Base-by-base conservation (phyloP, 805 yeast genomes). In the Wilhelminamyces savonicus region DNA sequence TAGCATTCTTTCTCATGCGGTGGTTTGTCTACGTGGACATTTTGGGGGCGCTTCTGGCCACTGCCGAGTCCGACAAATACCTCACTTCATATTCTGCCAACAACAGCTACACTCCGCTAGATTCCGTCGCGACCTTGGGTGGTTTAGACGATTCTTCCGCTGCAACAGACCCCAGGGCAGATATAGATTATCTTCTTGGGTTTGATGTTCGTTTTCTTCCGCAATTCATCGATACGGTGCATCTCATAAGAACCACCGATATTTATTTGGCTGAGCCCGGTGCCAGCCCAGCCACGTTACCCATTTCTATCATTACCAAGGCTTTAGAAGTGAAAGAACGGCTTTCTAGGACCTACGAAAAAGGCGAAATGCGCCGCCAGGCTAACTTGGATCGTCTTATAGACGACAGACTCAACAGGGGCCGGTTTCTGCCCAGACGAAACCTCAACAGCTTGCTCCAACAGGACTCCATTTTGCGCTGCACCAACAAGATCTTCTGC, bases 21-120 rank as follows among this genome's bases (percentile, higher is more conserved):
- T 78, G 86, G 84, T 80, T 76, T 46, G 77, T 76, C 0, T 82
- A 78, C 44, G 55, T 78, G 20, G 86, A 79, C 43, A 71, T 78
- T 3, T 60, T 81, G 13, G 80, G 84, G 0, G 68, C 75, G 1
- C 55, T 82, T 15, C 72, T 83, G 1, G 68, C 84, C 0, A 68
- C 82, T 3, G 52, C 48, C 14, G 43, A 53, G 29, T 28, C 65
- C 6, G 48, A 52, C 23, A 57, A 55, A 41, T 55, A 58, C 31
- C 44, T 57, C n/a, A 39, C 48, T 10, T 39, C 41, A 0, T 37
- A 39, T 19, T 50, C 47, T 6, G 48, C 39, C n/a, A 21, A 16
- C 7, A 37, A 36, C 5, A 27, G 28, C 7, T 50, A 46, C 16
- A 37, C 31, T 5, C 52, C 59, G 1, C 48, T 45, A 3, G 46